Percentiles rank a stretch among this genome's conserved stretches.
phyloP scores from a whole-genome alignment of 2,329 filamentous ascomycete species.

The Talaromyces albobiverticillius region DNA sequence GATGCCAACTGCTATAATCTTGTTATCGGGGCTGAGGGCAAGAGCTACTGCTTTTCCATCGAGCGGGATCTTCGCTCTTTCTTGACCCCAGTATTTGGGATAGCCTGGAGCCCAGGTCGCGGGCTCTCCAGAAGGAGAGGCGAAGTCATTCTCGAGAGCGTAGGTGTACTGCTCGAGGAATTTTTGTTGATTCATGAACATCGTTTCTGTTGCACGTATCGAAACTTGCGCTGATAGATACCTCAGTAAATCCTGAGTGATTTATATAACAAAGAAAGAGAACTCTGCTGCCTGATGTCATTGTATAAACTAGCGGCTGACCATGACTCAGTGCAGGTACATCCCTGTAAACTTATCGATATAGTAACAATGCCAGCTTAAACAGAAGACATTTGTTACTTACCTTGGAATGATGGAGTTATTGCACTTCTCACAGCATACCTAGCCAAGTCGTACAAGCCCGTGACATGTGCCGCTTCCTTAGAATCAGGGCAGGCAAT shows the following conservation, averaged over 20 bases:
- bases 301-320: no score
- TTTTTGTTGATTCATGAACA: not conserved
- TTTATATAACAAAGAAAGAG: no score
- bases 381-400: no score
- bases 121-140: not conserved
- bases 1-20: not conserved
- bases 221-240: not conserved
- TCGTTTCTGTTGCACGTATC: not conserved
- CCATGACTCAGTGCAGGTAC: no score
- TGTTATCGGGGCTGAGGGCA: slow-evolving; percentile 1
- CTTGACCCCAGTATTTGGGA: slow-evolving; percentile 7
- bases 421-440: no score
- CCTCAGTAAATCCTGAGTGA: not conserved
- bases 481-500: no score
- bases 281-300: no score
- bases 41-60: not conserved
- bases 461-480: no score
- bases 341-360: no score
- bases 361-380: no score
- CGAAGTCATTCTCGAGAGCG: not conserved
- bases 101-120: slow-evolving; percentile 1
- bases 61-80: slow-evolving; percentile 1
- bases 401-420: no score
- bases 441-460: no score
- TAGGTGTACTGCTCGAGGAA: slow-evolving; percentile 5